These are phyloP conservation scores for Fusarium nelsonii DNA, from an alignment of 2,329 filamentous ascomycete species.

Conservation along the genomic window DNA sequence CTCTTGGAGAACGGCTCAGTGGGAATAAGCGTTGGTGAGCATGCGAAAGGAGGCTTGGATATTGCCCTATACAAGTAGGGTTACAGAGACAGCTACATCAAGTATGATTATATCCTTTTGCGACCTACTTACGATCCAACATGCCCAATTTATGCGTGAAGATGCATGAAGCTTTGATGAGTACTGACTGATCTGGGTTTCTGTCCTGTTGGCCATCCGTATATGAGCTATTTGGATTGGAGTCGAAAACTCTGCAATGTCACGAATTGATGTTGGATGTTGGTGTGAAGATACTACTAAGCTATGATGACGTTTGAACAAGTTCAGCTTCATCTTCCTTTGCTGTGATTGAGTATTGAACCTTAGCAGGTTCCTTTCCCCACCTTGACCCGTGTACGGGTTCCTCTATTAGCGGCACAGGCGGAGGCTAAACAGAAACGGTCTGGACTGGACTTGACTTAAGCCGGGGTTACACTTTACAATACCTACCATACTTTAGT, in stretches of 20 bases:
- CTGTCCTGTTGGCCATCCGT: not conserved
- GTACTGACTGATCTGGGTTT: not conserved
- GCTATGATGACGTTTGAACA: not conserved
- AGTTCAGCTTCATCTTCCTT: constrained; percentile 2
- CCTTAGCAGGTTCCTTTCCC: not conserved
- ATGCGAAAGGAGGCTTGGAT: constrained; percentile 14
- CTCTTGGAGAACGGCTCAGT: constrained; percentile 1
- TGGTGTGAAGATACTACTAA: not conserved
- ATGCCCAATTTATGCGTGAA: not conserved
- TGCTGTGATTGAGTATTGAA: constrained; percentile 13
- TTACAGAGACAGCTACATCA: constrained; percentile 34
- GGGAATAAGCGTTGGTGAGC: constrained; percentile 8
- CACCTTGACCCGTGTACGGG: constrained; percentile 10
- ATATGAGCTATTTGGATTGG: not conserved
- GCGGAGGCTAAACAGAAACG: constrained; percentile 7
- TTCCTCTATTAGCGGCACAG: constrained; percentile 26
- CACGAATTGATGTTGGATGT: not conserved
- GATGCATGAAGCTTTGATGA: not conserved
- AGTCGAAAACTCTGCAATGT: not conserved
- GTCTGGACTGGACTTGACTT: constrained; percentile 9
- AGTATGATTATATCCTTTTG: constrained; percentile 30
- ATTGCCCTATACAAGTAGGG: constrained; percentile 23
- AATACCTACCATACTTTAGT: too few species aligned
- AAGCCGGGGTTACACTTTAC: not conserved
- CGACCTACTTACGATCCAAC: constrained; percentile 6